phyloP scores from a whole-genome alignment of 2,329 filamentous ascomycete species.

The Gremmenia infestans region DNA sequence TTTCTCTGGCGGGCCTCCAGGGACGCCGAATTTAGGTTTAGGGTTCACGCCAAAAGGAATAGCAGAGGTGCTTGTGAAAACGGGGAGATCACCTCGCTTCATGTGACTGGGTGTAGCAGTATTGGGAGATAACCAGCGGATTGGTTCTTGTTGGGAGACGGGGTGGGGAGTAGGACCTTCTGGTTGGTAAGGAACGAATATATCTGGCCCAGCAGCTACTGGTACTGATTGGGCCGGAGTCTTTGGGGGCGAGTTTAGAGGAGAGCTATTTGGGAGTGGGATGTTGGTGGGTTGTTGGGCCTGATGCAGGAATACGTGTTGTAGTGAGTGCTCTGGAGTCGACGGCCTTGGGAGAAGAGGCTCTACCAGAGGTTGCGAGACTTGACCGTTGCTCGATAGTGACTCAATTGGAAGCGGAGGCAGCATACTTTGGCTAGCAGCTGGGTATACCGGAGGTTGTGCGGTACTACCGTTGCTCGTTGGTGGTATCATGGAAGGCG shows the following conservation, averaged over 20 bases:
- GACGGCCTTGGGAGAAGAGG: constrained; percentile 11
- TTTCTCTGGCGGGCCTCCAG: neutral
- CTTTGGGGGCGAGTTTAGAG: constrained; percentile 3
- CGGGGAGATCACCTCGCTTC: constrained; percentile 27
- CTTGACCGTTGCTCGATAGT: neutral
- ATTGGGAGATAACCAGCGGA: constrained; percentile 51
- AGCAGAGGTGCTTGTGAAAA: constrained; percentile 28
- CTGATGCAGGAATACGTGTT: constrained; percentile 11
- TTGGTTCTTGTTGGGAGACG: constrained; percentile 35
- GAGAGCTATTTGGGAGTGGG: constrained; percentile 26
- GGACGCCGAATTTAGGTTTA: constrained; percentile 4
- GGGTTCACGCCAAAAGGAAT: constrained; percentile 28
- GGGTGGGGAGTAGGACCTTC: constrained; percentile 43
- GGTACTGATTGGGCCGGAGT: constrained; percentile 1
- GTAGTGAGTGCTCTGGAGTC: constrained; percentile 15
- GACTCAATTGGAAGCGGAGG: neutral
- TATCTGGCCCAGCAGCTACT: constrained; percentile 28
- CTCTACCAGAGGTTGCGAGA: neutral
- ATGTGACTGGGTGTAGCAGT: constrained; percentile 22
- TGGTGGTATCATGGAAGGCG: neutral
- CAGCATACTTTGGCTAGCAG: neutral
- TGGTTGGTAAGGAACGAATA: constrained; percentile 52
- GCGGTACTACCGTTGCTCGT: neutral
- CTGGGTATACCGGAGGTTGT: neutral
- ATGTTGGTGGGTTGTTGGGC: constrained; percentile 16